Base-by-base conservation (phyloP, 1,139 yeast genomes). In the Geotrichum aggregatum region DNA sequence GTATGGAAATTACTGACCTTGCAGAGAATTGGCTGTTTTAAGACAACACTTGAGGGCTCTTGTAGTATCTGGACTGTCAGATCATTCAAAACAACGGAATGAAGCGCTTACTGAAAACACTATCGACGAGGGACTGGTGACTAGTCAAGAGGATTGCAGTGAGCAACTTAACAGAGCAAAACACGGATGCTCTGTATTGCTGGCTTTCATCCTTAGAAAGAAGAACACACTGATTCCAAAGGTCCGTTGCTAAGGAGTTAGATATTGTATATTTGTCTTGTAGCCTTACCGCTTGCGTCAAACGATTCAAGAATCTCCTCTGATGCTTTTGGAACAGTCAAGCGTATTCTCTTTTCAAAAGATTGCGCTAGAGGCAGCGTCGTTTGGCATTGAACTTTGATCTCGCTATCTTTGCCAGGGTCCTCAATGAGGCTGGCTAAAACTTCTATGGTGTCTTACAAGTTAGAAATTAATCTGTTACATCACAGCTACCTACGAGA, bases 21-120 rank as follows among this genome's bases (percentile, higher is more conserved):
- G 43, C n/a, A 50, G 22, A 3, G 47, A 26, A 13, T 11, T 40
- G 16, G 49, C 54, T 1, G 56, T 42, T 46, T 54, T 54, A 14
- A 54, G 16, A 11, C 49, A 31, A 40, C 56, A 54, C 35, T 51
- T 54, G 13, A 54, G 33, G 2, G 56, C 50, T 35, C 56, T 34
- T 7, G 36, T 19, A 11, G 54, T 43, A 31, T 50, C 56, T 54
- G 28, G 28, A 43, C 13, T 30, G 16, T 41, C 40, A 33, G 39
- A n/a, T 11, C 10, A 16, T 7, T 2, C 31, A 6, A n/a, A 7
- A 26, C 4, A n/a, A 49, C 3, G 21, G 19, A 34, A 5, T 2
- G 28, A 24, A 24, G 28, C 28, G 22, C 47, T 6, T 51, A 54
- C 56, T 54, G 19, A 47, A 48, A 18, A 21, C n/a, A 34, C 44